Evolutionary conservation across 345 rosid genomes (phyloP), one percentile per base, ranked within the genome.

Genomic region (Arabidopsis suecica): DNA sequence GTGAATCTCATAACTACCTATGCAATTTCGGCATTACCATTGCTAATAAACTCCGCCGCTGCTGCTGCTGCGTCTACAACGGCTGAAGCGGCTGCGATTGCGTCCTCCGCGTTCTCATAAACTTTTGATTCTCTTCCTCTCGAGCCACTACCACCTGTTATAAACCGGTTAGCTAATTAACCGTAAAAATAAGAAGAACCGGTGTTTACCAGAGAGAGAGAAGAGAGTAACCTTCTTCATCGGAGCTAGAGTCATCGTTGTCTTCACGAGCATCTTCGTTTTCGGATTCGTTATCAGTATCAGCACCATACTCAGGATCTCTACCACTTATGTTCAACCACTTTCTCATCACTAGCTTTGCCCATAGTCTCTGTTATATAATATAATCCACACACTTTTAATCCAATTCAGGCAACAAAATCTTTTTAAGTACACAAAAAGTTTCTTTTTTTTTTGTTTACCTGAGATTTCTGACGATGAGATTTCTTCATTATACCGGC

Each of bases 291-390:
- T 84, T 86, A 1, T 90, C 95, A 16, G 89, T 42, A 80, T 91
- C 98, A 5, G 98, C 95, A 44, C 96, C 86, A 81, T 82, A 94
- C 74, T 94, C 93, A 65, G 91, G 86, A 55, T 80, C 91, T 62
- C 58, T 84, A 63, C 84, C 40, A 67, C 75, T 75, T 80, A 94
- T 86, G 80, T 94, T 91, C 55, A 94, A 81, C 95, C 83, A 88
- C 77, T 94, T 91, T 58, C 96, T 88, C 86, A 94, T 69, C 62
- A 91, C 86, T 13, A 87, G 75, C 30, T 87, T 79, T 1, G 96
- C 88, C 98, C 98, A 94, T 68, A 91, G 10, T 34, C 72, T 66
- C 81, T 78, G 51, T 50, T 50, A n/a, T 16, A 16, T 16, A 16
- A 16, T 16, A 16, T 0, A 14, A 16, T 53, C 55, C 6, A 23